These are phyloP conservation scores for Scenedesmus sp. DNA, from an alignment of 163 green algal genomes.

Conservation along the genomic window DNA sequence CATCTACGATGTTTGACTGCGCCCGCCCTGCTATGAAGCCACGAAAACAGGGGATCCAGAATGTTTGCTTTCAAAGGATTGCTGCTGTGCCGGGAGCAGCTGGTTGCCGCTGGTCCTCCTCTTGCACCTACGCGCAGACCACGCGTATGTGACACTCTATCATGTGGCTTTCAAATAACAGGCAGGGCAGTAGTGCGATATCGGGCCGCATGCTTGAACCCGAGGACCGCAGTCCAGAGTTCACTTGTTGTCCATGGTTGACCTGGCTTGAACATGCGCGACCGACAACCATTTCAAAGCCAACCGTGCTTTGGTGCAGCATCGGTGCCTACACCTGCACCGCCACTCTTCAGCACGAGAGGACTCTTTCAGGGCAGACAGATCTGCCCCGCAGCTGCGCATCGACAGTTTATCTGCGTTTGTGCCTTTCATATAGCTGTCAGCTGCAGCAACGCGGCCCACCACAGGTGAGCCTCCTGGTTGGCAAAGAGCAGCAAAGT, in stretches of 20 bases:
- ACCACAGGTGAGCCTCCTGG: conserved; percentile 5
- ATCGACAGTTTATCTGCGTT: neutral
- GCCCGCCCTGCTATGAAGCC: neutral
- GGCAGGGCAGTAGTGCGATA: neutral
- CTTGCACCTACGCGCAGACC: neutral
- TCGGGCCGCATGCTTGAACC: neutral
- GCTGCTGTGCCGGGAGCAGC: neutral
- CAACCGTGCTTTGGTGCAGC: conserved; percentile 9
- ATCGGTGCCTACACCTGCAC: neutral
- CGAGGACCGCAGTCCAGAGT: conserved; percentile 3
- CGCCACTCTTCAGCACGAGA: neutral
- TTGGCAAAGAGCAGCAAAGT: neutral
- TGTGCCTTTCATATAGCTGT: neutral
- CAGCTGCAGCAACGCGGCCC: neutral
- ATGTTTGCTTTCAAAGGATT: neutral
- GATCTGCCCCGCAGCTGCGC: neutral
- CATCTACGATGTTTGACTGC: neutral
- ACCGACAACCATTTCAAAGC: neutral
- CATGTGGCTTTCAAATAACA: too few relatives aligned
- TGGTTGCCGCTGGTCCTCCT: neutral
- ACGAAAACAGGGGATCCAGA: neutral
- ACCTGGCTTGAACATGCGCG: neutral
- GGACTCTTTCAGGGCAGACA: neutral
- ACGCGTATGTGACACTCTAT: too few relatives aligned
- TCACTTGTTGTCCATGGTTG: neutral